A percentile compares a stretch with the other conserved stretches of the same genome.
These are phyloP conservation scores for Lactarius trivialis DNA, from an alignment of 768 basidiomycete genomes.

Conservation along the genomic window DNA sequence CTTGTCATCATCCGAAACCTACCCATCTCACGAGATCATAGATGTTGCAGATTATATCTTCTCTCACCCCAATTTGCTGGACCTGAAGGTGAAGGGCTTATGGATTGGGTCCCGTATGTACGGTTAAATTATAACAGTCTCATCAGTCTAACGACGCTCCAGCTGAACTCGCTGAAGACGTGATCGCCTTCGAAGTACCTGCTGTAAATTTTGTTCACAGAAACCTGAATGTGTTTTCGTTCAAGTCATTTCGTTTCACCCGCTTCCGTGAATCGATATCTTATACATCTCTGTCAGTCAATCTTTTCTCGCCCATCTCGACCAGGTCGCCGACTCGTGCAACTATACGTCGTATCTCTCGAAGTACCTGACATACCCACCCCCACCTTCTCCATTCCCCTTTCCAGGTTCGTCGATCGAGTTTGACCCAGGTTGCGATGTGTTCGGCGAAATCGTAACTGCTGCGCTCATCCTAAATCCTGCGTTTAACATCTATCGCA, in stretches of 20 bases:
- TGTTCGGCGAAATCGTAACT: background rate
- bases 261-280: background rate
- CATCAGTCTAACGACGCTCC: background rate
- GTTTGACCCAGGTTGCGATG: conserved; percentile 15
- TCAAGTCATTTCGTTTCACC: conserved; percentile 9
- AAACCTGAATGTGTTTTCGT: conserved; percentile 11
- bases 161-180: background rate
- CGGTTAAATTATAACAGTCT: background rate
- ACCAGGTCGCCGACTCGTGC: conserved; percentile 12
- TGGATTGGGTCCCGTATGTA: conserved; percentile 20
- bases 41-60: conserved; percentile 21
- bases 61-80: conserved; percentile 8
- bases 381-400: conserved; percentile 19
- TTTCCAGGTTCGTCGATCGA: conserved; percentile 11
- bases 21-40: background rate
- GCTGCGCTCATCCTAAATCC: conserved; percentile 19
- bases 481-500: conserved; percentile 20
- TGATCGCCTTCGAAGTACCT: background rate
- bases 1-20: background rate
- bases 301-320: conserved; percentile 17
- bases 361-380: conserved; percentile 17
- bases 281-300: conserved; percentile 10
- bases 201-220: conserved; percentile 14
- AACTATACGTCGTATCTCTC: conserved; percentile 15
- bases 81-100: conserved; percentile 14